phyloP scores from a whole-genome alignment of 2,329 filamentous ascomycete genomes.

The Tolypocladium ophioglossoides region DNA sequence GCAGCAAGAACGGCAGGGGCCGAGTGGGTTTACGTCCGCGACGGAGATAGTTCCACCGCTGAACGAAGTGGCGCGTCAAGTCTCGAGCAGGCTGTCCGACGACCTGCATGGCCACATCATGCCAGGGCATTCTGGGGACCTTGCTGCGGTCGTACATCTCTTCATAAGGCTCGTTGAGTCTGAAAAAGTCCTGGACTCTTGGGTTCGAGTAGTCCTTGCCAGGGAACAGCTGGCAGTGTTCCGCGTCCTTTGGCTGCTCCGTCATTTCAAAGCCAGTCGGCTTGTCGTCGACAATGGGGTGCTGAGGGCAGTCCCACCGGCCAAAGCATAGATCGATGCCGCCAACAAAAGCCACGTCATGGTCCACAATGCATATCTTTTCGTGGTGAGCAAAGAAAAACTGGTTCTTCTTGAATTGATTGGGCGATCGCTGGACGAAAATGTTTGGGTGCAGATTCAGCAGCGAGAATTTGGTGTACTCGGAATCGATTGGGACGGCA shows the following conservation, averaged over 20 bases:
- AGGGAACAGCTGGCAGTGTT: slow-evolving; percentile 92
- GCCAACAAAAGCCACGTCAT: slow-evolving; percentile 89
- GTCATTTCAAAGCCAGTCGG: slow-evolving; percentile 84
- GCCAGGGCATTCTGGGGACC: slow-evolving; percentile 94
- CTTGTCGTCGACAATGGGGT: slow-evolving; percentile 84
- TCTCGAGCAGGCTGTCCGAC: slow-evolving; percentile 93
- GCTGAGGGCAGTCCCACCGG: slow-evolving; percentile 92
- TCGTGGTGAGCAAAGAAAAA: slow-evolving; percentile 99
- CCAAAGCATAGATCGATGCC: slow-evolving; percentile 96
- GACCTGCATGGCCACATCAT: slow-evolving; percentile 96
- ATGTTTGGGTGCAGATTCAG: slow-evolving; percentile 93
- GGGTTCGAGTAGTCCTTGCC: slow-evolving; percentile 99
- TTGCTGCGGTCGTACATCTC: slow-evolving; percentile 95
- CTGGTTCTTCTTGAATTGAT: slow-evolving; percentile 97
- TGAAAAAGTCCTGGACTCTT: slow-evolving; percentile 88
- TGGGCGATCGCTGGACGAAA: slow-evolving; percentile 90
- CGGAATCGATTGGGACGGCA: slow-evolving; percentile 93
- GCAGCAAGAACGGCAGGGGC: slow-evolving; percentile 85
- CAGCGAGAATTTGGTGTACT: slow-evolving; percentile 94
- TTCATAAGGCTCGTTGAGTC: slow-evolving; percentile 86
- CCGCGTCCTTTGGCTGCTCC: slow-evolving; percentile 68
- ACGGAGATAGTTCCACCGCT: slow-evolving; percentile 95
- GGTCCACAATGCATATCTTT: slow-evolving; percentile 94
- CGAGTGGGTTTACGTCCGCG: slow-evolving; percentile 87
- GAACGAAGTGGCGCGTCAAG: slow-evolving; percentile 89